Conservation (phyloP, 768 basidiomycete species). For the Suillus fuscotomentosus region DNA sequence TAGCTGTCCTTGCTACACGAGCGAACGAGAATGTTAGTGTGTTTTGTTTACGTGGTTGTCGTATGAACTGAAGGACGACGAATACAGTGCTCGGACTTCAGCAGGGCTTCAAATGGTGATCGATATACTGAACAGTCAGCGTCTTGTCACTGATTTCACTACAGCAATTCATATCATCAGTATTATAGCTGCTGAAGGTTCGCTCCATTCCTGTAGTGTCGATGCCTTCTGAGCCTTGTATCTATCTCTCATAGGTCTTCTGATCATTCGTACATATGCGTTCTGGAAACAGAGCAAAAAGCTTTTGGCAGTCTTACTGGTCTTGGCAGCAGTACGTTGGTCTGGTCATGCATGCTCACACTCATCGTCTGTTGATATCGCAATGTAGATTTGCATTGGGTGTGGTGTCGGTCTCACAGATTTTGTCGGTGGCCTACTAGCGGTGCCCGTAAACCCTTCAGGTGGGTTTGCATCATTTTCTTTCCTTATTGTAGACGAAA, state of each 20-base stretch:
- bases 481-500: not conserved
- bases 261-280: not conserved
- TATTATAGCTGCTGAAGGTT: not conserved
- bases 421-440: not conserved
- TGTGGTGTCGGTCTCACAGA: not conserved
- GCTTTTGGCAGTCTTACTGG: not conserved
- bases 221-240: not conserved
- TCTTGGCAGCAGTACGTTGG: slow-evolving; percentile 1
- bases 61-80: not conserved
- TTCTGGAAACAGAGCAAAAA: slow-evolving; percentile 5
- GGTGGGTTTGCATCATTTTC: not conserved
- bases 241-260: not conserved
- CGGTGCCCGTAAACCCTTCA: not conserved
- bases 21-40: not conserved
- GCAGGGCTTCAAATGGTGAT: not conserved
- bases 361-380: not conserved
- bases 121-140: not conserved
- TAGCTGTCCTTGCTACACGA: not conserved
- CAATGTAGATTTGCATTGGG: not conserved
- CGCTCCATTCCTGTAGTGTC: not conserved
- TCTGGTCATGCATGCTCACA: not conserved
- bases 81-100: not conserved
- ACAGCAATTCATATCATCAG: slow-evolving; percentile 1
- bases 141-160: not conserved
- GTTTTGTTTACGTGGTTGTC: not conserved